A percentile compares a stretch with the other conserved stretches of the same genome.
Evolutionary conservation across 306 rosid species (phyloP).

Genomic region (Lathyrus sativus): DNA sequence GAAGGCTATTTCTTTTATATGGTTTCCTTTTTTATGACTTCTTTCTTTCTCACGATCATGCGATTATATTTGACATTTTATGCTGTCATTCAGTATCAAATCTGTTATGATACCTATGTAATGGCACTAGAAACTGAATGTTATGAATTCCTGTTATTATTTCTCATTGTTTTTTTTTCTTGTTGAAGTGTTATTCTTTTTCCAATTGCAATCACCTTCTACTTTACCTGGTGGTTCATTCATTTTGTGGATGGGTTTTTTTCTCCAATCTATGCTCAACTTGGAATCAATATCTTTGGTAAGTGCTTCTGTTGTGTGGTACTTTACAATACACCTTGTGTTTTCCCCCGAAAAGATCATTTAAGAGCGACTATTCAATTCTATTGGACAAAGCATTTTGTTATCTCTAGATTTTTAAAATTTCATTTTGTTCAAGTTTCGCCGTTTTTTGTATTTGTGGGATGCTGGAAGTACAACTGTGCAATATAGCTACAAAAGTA

Average conservation of each 20-base stretch:
- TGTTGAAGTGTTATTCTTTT: conserved; percentile 80
- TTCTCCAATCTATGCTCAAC: conserved; percentile 92
- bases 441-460: not conserved
- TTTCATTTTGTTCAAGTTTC: conserved; percentile 10
- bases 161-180: conserved; percentile 41
- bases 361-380: conserved; percentile 7
- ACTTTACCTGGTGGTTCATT: conserved; percentile 99
- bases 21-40: conserved; percentile 5
- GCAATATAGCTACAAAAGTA: conserved; percentile 16
- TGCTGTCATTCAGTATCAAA: conserved; percentile 30
- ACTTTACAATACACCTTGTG: conserved; percentile 35
- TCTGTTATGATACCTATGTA: not conserved
- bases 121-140: conserved; percentile 16
- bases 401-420: not conserved
- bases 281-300: conserved; percentile 94
- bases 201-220: conserved; percentile 96
- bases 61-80: conserved; percentile 12
- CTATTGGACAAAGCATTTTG: not conserved
- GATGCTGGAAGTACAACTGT: conserved; percentile 17
- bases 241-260: conserved; percentile 96
- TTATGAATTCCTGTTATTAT: conserved; percentile 15
- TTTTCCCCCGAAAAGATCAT: not conserved
- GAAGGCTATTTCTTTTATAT: not conserved
- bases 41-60: conserved; percentile 20
- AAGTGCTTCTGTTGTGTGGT: conserved; percentile 45